Evolutionary conservation across 176 grass and related monocot species (phyloP).

Genomic region (Tuctoria greenei): DNA sequence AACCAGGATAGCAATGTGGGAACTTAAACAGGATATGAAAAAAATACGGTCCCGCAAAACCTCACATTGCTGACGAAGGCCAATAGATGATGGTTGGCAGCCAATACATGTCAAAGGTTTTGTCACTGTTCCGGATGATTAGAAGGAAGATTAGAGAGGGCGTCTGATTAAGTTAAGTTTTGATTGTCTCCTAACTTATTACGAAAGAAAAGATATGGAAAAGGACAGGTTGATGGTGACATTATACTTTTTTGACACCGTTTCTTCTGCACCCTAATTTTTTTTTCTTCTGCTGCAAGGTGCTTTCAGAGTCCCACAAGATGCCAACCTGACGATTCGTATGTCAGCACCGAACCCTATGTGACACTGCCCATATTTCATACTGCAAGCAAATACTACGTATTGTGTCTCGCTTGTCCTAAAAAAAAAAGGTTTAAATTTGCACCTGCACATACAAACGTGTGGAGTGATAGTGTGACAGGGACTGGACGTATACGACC

Average conservation of each 20-base stretch:
- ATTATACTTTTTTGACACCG: constrained; percentile 15
- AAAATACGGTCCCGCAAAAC: background rate
- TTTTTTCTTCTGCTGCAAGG: constrained; percentile 1
- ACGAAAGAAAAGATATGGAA: constrained; percentile 37
- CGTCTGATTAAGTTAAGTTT: constrained; percentile 24
- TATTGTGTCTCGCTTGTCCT: background rate
- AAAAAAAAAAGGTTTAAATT: background rate
- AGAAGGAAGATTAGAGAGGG: background rate
- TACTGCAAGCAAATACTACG: background rate
- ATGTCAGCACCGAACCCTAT: constrained; percentile 17
- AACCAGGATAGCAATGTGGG: background rate
- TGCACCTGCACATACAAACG: background rate
- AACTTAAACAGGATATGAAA: background rate
- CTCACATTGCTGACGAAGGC: constrained; percentile 1
- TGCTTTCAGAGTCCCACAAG: constrained; percentile 13
- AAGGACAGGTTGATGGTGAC: constrained; percentile 25
- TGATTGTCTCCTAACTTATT: constrained; percentile 47
- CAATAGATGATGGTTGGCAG: constrained; percentile 39
- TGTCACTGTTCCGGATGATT: constrained; percentile 27
- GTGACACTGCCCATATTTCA: background rate
- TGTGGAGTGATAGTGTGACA: background rate
- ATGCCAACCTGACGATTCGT: constrained; percentile 23
- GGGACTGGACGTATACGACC: constrained; percentile 7
- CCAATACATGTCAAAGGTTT: constrained; percentile 33
- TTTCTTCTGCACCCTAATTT: background rate